Evolutionary conservation across 2,329 filamentous ascomycete species (phyloP).

Genomic region (Neurospora crassa): DNA sequence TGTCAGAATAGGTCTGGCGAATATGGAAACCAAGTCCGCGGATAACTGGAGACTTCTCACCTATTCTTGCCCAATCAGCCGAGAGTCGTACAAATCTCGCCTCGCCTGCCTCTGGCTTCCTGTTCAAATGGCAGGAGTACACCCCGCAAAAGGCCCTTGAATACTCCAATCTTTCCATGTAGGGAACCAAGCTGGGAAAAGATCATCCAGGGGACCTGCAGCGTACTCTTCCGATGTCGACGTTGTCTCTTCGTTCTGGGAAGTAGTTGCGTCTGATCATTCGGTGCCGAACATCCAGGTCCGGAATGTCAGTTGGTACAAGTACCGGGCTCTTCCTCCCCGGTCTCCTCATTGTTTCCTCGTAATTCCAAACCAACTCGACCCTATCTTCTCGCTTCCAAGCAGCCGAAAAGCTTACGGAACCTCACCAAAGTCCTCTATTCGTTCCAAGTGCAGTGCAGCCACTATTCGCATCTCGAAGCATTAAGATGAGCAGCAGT

Average conservation of each 20-base stretch:
- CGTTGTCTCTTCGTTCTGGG: background rate
- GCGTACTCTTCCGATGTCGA: background rate
- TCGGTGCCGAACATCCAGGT: background rate
- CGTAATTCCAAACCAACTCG: background rate
- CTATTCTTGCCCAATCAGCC: background rate
- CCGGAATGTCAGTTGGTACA: background rate
- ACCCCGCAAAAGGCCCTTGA: background rate
- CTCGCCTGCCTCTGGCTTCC: background rate
- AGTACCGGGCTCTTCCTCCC: background rate
- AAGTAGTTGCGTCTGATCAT: background rate
- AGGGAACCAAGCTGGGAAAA: background rate
- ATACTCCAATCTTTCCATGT: background rate
- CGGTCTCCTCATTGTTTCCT: background rate
- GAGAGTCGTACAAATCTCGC: background rate
- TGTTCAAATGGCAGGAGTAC: background rate
- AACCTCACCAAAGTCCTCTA: background rate
- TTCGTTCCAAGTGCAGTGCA: background rate
- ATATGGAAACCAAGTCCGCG: background rate
- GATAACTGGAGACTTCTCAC: background rate
- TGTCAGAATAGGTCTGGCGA: background rate
- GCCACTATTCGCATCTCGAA: background rate
- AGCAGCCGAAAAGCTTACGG: background rate
- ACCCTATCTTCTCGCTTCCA: background rate
- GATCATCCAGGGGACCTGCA: background rate
- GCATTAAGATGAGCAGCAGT: constrained; percentile 32